Evolutionary conservation across 345 rosid genomes (phyloP).

Genomic region (Eucalyptus tenuipes): DNA sequence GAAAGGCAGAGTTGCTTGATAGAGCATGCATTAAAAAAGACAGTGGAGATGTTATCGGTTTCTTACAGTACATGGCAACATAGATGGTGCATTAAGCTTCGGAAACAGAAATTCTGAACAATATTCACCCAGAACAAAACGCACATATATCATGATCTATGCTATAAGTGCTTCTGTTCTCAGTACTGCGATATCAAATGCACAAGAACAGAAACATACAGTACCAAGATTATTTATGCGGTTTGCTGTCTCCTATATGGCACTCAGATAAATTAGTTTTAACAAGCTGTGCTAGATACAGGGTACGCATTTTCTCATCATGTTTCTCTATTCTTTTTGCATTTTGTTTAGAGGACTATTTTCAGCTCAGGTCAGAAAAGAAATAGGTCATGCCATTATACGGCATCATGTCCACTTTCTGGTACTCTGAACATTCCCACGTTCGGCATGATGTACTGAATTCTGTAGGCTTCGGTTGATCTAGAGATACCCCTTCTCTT

Average conservation of each 20-base stretch:
- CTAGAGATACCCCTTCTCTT: slow-evolving; percentile 10
- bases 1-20: background rate
- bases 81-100: background rate
- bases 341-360: background rate
- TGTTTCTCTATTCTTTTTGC: background rate
- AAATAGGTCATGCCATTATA: background rate
- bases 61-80: background rate
- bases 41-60: background rate
- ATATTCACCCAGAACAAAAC: background rate
- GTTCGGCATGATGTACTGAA: background rate
- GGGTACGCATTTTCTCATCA: background rate
- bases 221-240: background rate
- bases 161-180: background rate
- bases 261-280: background rate
- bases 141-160: background rate
- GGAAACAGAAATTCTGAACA: background rate
- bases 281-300: background rate
- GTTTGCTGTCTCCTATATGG: background rate
- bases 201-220: background rate
- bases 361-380: background rate
- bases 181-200: background rate
- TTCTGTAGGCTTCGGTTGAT: background rate
- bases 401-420: background rate
- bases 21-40: background rate
- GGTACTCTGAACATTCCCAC: background rate